phyloP scores from a whole-genome alignment of 2,329 filamentous ascomycete genomes.

The Colletotrichum falcatum region DNA sequence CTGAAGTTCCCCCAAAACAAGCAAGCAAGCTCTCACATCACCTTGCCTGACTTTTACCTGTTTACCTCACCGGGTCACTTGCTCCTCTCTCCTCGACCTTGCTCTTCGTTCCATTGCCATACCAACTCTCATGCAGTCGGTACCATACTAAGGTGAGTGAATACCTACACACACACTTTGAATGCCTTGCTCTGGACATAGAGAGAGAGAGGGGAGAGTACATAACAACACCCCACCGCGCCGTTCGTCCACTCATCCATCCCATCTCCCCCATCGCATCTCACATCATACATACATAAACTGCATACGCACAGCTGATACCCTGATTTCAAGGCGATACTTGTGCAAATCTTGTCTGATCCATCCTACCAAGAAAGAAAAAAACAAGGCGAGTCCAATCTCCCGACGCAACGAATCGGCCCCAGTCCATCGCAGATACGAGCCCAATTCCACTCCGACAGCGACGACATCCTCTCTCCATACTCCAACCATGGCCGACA shows the following conservation, averaged over 20 bases:
- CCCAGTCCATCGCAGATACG: conserved; percentile 26
- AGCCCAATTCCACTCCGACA: neutral
- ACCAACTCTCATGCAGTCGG: conserved; percentile 24
- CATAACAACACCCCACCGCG: conserved; percentile 27
- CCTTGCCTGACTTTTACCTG: too few species aligned
- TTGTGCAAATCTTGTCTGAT: conserved; percentile 15
- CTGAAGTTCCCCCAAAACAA: neutral
- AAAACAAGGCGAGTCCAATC: conserved; percentile 32
- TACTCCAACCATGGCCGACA: conserved; percentile 49
- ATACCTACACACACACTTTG: too few species aligned
- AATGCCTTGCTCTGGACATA: neutral
- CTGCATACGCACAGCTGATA: neutral
- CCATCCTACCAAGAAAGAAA: conserved; percentile 17
- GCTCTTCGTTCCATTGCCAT: conserved; percentile 28
- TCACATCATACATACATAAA: conserved; percentile 1
- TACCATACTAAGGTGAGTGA: neutral
- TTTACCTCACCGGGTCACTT: conserved; percentile 6
- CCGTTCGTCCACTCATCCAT: conserved; percentile 22
- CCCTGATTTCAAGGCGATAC: conserved; percentile 15
- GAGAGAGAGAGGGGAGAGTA: conserved; percentile 3
- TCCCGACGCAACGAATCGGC: neutral
- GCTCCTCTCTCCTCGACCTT: conserved; percentile 14
- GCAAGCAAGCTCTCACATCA: neutral
- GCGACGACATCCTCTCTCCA: conserved; percentile 28
- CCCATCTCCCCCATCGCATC: conserved; percentile 2